A percentile compares a stretch with the other conserved stretches of the same genome.
Evolutionary conservation across 176 grass and related monocot genomes (phyloP).

Genomic region (Alopecurus myosuroides): DNA sequence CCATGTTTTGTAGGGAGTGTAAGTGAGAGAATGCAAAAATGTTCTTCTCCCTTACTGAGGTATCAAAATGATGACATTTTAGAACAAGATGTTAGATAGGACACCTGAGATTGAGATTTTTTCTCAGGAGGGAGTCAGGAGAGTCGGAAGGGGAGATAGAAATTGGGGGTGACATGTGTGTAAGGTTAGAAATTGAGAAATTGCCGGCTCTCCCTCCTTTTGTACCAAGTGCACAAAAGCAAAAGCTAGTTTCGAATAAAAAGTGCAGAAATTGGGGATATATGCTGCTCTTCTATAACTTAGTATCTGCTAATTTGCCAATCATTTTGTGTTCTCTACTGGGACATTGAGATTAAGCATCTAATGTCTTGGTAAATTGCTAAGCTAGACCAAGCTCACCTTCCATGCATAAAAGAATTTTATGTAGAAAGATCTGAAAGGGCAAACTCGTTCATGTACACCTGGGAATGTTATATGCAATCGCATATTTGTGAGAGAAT

Average conservation of each 20-base stretch:
- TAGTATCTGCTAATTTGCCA: not conserved
- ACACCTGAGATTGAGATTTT: not conserved
- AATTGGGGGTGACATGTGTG: constrained; percentile 4
- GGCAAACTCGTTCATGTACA: not conserved
- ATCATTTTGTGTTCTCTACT: too few species aligned
- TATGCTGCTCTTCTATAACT: not conserved
- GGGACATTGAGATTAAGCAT: not conserved
- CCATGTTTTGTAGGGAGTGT: constrained; percentile 18
- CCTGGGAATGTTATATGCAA: not conserved
- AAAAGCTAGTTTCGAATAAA: constrained; percentile 11
- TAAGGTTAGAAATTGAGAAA: not conserved
- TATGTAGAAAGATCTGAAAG: not conserved
- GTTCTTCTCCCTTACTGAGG: constrained; percentile 14
- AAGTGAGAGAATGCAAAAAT: not conserved
- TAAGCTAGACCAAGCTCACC: not conserved
- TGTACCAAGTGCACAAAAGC: constrained; percentile 10
- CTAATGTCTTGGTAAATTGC: not conserved
- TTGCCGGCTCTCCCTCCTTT: not conserved
- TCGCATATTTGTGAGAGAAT: not conserved
- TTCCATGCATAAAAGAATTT: not conserved
- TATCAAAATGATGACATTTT: constrained; percentile 19
- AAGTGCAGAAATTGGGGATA: not conserved
- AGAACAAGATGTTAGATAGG: constrained; percentile 17
- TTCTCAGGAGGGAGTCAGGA: constrained; percentile 12
- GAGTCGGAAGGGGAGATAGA: constrained; percentile 19